These are phyloP conservation scores for Alternaria gansuensis DNA, from an alignment of 2,329 filamentous ascomycete genomes.

Conservation along the genomic window DNA sequence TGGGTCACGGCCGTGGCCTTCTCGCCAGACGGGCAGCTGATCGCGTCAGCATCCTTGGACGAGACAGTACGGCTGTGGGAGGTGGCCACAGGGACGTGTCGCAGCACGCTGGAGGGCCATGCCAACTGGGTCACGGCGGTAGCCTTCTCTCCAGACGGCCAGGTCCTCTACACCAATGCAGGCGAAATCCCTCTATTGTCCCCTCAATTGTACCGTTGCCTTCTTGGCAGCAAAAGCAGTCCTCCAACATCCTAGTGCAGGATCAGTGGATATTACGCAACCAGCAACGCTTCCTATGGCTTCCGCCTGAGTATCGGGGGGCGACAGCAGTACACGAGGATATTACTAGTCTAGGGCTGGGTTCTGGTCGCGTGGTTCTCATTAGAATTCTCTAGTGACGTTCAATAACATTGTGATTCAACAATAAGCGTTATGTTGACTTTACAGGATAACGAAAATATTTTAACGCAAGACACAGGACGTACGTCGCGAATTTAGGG, in stretches of 20 bases:
- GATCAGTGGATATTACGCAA: constrained; percentile 21
- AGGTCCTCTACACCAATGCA: constrained; percentile 10
- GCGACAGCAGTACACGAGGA: constrained; percentile 13
- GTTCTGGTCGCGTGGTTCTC: constrained; percentile 12
- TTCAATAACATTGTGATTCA: no score
- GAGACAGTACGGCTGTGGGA: constrained; percentile 11
- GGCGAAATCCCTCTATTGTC: constrained; percentile 14
- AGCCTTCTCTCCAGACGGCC: constrained; percentile 19
- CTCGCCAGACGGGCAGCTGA: no score
- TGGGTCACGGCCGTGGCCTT: no score
- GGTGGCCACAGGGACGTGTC: neutral
- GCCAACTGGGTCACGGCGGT: neutral
- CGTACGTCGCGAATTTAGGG: no score
- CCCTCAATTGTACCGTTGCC: constrained; percentile 1
- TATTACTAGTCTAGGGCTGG: no score
- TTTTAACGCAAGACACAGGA: no score
- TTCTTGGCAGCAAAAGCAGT: neutral
- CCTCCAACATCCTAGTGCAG: constrained; percentile 11
- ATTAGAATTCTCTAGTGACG: no score
- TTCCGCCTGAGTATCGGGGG: constrained; percentile 22
- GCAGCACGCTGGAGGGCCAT: constrained; percentile 15
- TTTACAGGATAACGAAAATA: no score
- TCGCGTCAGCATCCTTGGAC: no score
- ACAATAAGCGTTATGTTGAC: no score
- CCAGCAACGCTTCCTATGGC: constrained; percentile 22